Percentiles rank a stretch among this genome's conserved stretches.
Evolutionary conservation across 2,329 filamentous ascomycete genomes (phyloP).

Genomic region (Claviceps africana): DNA sequence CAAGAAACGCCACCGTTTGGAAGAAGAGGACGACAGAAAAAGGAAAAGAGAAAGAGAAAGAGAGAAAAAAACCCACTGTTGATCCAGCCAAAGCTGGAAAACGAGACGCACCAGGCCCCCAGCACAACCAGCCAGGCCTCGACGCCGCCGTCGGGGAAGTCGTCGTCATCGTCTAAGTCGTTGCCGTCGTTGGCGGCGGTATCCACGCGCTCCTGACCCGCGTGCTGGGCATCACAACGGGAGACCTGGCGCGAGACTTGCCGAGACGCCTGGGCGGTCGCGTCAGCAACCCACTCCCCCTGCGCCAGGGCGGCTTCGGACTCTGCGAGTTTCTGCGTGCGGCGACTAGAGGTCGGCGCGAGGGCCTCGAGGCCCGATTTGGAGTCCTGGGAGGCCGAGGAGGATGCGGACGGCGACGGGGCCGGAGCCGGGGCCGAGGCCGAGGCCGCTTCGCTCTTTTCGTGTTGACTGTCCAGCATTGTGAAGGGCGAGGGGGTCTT

Average conservation of each 20-base stretch:
- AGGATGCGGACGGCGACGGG: no score
- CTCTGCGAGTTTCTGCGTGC: slow-evolving; percentile 4
- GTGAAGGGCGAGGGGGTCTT: not conserved
- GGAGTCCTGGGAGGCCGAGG: not conserved
- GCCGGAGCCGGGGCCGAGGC: no score
- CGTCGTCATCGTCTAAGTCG: not conserved
- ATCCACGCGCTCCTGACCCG: not conserved
- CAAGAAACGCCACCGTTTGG: no score
- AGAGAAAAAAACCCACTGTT: slow-evolving; percentile 2
- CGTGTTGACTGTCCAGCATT: not conserved
- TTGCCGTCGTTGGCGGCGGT: not conserved
- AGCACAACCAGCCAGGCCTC: slow-evolving; percentile 21
- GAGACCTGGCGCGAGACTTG: slow-evolving; percentile 3
- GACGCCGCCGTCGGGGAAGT: slow-evolving; percentile 13
- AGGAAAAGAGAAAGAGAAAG: not conserved
- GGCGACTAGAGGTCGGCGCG: slow-evolving; percentile 1
- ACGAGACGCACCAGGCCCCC: slow-evolving; percentile 21
- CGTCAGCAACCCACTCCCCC: slow-evolving; percentile 4
- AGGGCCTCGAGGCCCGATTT: slow-evolving; percentile 3
- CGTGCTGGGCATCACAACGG: not conserved
- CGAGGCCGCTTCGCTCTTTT: not conserved
- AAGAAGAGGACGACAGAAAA: no score
- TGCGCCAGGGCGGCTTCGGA: slow-evolving; percentile 5
- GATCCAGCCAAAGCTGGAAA: slow-evolving; percentile 22
- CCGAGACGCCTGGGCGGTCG: slow-evolving; percentile 1